A percentile compares a stretch with the other conserved stretches of the same genome.
phyloP scores from a whole-genome alignment of 352 stramenopile species.

The Elongisporangium senticosum region DNA sequence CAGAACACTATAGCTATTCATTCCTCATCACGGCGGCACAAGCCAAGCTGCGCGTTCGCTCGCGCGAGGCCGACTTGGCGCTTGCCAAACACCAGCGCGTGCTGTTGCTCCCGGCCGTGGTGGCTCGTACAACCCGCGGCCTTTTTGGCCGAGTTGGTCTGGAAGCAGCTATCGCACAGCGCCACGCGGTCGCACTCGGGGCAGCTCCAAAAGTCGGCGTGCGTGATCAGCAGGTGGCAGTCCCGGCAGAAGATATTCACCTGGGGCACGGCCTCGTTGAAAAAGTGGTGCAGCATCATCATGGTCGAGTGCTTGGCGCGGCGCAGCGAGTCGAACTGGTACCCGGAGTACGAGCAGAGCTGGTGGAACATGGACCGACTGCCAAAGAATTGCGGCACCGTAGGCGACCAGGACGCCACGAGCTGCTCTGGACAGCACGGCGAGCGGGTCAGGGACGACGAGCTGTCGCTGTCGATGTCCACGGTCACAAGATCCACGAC shows the following conservation, averaged over 20 bases:
- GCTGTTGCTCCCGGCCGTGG: neutral
- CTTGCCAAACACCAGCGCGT: neutral
- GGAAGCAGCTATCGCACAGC: constrained; percentile 68
- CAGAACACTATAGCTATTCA: no score
- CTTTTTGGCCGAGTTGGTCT: constrained; percentile 1
- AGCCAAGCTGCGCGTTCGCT: neutral
- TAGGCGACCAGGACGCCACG: constrained; percentile 43
- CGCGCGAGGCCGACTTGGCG: neutral
- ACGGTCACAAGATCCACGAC: constrained; percentile 53
- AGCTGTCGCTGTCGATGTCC: neutral
- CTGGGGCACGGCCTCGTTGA: constrained; percentile 52
- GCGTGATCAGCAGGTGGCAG: constrained; percentile 74
- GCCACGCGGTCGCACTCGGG: constrained; percentile 42
- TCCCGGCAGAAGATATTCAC: constrained; percentile 73
- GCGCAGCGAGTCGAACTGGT: constrained; percentile 86
- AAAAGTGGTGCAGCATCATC: constrained; percentile 86
- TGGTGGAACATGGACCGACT: constrained; percentile 87
- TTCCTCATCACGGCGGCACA: neutral
- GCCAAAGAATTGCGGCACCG: constrained; percentile 74
- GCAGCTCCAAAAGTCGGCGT: constrained; percentile 66
- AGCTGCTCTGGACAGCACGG: constrained; percentile 30
- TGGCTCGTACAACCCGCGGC: neutral
- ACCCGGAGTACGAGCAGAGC: constrained; percentile 64
- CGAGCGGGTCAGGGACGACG: constrained; percentile 1
- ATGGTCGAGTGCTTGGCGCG: constrained; percentile 89